Evolutionary conservation across 1,139 yeast genomes (phyloP).

Genomic region (Hanseniaspora sp.): DNA sequence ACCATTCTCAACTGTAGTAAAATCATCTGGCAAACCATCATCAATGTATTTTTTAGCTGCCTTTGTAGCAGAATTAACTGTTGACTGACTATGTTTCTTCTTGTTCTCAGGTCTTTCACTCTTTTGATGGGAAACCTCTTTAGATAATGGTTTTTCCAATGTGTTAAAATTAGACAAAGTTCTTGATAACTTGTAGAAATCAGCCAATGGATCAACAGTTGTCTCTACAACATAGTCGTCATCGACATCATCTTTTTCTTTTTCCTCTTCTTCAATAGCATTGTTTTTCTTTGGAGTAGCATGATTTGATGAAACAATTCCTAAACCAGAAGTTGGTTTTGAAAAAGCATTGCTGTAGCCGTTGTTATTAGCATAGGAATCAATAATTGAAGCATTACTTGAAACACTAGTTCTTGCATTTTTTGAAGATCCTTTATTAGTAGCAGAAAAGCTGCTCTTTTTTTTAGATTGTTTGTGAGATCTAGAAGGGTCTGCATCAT

Average conservation of each 20-base stretch:
- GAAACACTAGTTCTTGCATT: conserved; percentile 4
- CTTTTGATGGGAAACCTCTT: background rate
- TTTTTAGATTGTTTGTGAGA: background rate
- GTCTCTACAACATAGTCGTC: conserved; percentile 14
- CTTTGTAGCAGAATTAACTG: background rate
- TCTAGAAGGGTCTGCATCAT: background rate
- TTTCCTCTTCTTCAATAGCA: background rate
- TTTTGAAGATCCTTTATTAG: background rate
- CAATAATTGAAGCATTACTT: conserved; percentile 9
- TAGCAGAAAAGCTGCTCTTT: background rate
- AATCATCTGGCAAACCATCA: background rate
- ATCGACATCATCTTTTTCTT: background rate
- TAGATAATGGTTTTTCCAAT: background rate
- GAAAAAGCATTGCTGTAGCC: background rate
- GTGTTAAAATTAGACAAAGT: conserved; percentile 16
- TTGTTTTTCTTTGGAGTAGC: conserved; percentile 5
- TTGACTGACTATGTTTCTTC: conserved; percentile 1
- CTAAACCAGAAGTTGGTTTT: conserved; percentile 14
- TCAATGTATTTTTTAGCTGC: conserved; percentile 8
- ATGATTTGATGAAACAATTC: conserved; percentile 5
- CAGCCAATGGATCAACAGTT: conserved; percentile 18
- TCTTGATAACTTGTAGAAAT: conserved; percentile 18
- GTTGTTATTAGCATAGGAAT: conserved; percentile 9
- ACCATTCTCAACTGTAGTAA: background rate
- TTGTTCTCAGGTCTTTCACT: background rate